Conservation (phyloP, 1,139 yeast genomes). For the Hemisphaericaspora xylofermentans region DNA sequence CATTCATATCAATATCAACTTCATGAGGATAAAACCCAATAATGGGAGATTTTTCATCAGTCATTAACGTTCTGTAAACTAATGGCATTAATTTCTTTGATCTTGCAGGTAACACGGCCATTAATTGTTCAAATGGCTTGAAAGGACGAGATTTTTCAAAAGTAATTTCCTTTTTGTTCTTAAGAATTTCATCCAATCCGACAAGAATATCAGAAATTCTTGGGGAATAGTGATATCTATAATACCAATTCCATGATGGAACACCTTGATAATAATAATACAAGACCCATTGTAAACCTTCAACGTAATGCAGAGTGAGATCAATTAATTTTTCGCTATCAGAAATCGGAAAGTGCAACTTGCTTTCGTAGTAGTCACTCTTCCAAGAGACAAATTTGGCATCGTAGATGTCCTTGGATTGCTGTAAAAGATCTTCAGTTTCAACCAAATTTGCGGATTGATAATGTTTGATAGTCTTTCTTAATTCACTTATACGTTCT, state of each 20-base stretch:
- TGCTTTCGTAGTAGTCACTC: conserved; percentile 73
- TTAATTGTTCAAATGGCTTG: conserved; percentile 91
- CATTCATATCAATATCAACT: conserved; percentile 88
- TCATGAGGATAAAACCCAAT: conserved; percentile 87
- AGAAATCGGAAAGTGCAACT: conserved; percentile 64
- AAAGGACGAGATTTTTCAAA: conserved; percentile 80
- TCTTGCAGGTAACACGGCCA: conserved; percentile 97
- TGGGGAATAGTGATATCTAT: conserved; percentile 85
- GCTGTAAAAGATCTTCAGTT: conserved; percentile 60
- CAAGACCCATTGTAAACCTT: conserved; percentile 95
- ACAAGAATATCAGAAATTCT: conserved; percentile 79
- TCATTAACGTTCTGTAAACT: conserved; percentile 79
- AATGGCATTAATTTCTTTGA: conserved; percentile 79
- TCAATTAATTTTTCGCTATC: conserved; percentile 57
- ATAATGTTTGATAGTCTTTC: conserved; percentile 57
- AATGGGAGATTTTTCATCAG: conserved; percentile 86
- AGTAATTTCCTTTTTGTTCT: conserved; percentile 40
- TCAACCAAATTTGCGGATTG: conserved; percentile 70
- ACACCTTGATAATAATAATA: conserved; percentile 87
- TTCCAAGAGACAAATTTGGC: conserved; percentile 81
- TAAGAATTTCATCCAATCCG: conserved; percentile 59
- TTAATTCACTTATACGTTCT: conserved; percentile 44
- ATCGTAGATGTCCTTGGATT: conserved; percentile 64
- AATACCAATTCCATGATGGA: conserved; percentile 95
- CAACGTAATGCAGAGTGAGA: conserved; percentile 79